Evolutionary conservation across 306 rosid species (phyloP).

Genomic region (Cicer arietinum): DNA sequence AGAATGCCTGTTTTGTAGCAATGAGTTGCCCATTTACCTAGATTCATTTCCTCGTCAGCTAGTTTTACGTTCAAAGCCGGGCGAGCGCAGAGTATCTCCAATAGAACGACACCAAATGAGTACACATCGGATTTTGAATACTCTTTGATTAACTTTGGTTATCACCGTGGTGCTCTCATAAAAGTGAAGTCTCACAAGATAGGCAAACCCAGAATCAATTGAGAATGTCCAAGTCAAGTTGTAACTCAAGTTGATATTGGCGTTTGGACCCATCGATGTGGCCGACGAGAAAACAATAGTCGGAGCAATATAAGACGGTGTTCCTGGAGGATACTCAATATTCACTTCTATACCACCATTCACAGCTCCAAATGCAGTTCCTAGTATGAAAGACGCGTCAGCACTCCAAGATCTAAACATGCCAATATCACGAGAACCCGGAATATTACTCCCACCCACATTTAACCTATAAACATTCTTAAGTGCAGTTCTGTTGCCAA

Average conservation of each 20-base stretch:
- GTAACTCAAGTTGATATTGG: constrained; percentile 59
- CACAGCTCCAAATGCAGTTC: constrained; percentile 73
- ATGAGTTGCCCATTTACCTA: constrained; percentile 97
- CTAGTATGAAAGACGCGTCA: constrained; percentile 61
- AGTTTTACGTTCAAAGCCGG: constrained; percentile 93
- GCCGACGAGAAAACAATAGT: constrained; percentile 68
- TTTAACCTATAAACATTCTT: constrained; percentile 79
- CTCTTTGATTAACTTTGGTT: constrained; percentile 59
- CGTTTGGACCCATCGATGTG: constrained; percentile 81
- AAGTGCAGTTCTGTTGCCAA: constrained; percentile 69
- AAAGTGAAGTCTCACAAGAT: constrained; percentile 92
- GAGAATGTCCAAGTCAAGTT: constrained; percentile 86
- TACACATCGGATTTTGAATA: constrained; percentile 93
- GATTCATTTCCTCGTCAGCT: constrained; percentile 93
- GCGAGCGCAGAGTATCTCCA: constrained; percentile 92
- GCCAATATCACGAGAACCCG: constrained; percentile 77
- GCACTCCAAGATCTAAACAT: constrained; percentile 82
- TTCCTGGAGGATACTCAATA: constrained; percentile 48
- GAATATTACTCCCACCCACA: constrained; percentile 85
- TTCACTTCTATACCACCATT: constrained; percentile 56
- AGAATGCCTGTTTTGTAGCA: constrained; percentile 92
- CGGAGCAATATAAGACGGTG: constrained; percentile 72
- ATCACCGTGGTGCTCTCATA: constrained; percentile 64
- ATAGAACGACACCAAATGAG: constrained; percentile 97
- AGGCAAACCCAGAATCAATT: constrained; percentile 72